Base-by-base conservation (phyloP, 2,329 filamentous ascomycete species). In the Phyllosticta citribraziliensis region DNA sequence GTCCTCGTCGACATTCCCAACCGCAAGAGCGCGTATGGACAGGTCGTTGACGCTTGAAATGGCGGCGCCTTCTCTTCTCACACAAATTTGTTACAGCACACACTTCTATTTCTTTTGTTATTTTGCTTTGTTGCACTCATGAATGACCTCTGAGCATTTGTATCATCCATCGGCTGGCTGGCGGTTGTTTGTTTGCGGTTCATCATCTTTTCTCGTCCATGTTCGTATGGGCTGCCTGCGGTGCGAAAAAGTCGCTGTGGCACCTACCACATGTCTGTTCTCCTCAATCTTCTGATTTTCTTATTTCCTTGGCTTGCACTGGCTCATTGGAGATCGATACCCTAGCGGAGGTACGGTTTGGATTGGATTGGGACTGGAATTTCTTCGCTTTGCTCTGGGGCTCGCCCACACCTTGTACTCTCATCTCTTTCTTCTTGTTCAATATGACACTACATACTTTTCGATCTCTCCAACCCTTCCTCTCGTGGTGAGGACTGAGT, bases 1-100 rank as follows among this genome's bases (percentile, higher is more conserved):
- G 54, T 56, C 4, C 27, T 61, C 17, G 58, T 61, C 9, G 58
- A 61, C 52, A 56, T 61, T 17, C 53, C 54, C 11, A 56, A 56
- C 40, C 58, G 58, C 22, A 61, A 56, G 54, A 61, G 58, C n/a
- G 40, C 52, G 5, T 40, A 30, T 14, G 58, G 58, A 25, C 52
- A 61, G n/a, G 55, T 61, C 51, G 58, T 61, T 9, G 58, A 61
- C 11, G 58, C 55, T 35, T 60, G 50, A 59, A 51, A 12, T 1
- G 33, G 14, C 33, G 5, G 33, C 22, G 11, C 12, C 14, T 17
- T 40, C 2, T 17, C 33, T 17, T 40, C 11, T 12, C 14, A 14
- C 33, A 14, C 33, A 40, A 17, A 40, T 40, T 17, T 40, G 11
- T 40, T 12, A 40, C 11, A 12, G 11, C 33, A 14, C 14, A 14